These are phyloP conservation scores for Nicotiana obtusifolia DNA, from an alignment of 257 asterid species.

Conservation along the genomic window DNA sequence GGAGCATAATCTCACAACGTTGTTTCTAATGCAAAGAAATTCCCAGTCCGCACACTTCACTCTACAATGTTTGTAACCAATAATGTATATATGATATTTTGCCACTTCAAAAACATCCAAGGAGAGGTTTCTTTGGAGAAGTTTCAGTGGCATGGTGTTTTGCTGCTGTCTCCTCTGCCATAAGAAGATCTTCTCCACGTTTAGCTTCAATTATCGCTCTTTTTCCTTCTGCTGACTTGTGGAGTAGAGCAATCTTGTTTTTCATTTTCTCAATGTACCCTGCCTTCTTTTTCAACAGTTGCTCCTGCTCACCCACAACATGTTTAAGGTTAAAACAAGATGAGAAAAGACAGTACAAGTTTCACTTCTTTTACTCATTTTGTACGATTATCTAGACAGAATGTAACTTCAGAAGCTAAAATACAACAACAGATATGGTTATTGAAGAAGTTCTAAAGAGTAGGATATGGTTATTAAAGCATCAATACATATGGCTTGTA, in stretches of 20 bases:
- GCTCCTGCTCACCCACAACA: constrained; percentile 38
- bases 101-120: constrained; percentile 53
- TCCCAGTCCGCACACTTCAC: constrained; percentile 26
- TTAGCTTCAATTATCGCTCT: constrained; percentile 61
- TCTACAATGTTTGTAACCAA: constrained; percentile 12
- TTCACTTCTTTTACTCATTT: neutral
- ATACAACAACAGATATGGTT: neutral
- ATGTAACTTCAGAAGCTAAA: neutral
- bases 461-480: neutral
- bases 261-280: constrained; percentile 61
- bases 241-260: constrained; percentile 70
- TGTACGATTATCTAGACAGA: neutral
- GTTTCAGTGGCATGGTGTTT: constrained; percentile 79
- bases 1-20: constrained; percentile 25
- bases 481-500: neutral
- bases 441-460: neutral
- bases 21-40: constrained; percentile 25
- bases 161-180: constrained; percentile 86
- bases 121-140: constrained; percentile 64
- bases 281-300: constrained; percentile 76
- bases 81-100: constrained; percentile 8
- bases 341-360: neutral
- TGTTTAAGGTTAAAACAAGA: neutral
- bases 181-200: constrained; percentile 82
- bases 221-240: constrained; percentile 79